phyloP scores from a whole-genome alignment of 768 basidiomycete genomes.

The Suillus variegatus region DNA sequence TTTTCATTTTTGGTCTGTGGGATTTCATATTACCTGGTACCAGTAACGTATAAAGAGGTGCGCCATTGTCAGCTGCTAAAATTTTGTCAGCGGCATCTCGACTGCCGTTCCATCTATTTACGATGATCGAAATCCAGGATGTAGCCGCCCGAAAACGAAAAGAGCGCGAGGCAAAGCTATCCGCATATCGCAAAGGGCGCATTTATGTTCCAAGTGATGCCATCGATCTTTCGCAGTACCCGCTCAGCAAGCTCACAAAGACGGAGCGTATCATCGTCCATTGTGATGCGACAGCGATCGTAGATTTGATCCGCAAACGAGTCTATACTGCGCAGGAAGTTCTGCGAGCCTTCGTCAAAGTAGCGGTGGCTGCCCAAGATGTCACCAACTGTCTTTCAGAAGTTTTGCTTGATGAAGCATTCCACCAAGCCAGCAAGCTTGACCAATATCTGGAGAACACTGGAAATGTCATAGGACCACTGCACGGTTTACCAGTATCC shows the following conservation, averaged over 20 bases:
- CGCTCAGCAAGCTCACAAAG: conserved; percentile 26
- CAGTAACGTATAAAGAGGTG: conserved; percentile 1
- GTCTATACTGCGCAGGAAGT: conserved; percentile 27
- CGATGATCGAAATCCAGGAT: neutral
- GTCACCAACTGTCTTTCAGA: conserved; percentile 57
- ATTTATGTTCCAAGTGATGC: conserved; percentile 9
- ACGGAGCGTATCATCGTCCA: conserved; percentile 30
- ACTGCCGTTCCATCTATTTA: neutral
- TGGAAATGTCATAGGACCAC: conserved; percentile 47
- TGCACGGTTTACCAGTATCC: conserved; percentile 46
- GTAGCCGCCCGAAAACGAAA: conserved; percentile 22
- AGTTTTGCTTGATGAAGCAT: conserved; percentile 55
- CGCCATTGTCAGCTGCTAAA: neutral
- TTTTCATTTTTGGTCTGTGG: neutral
- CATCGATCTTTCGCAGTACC: conserved; percentile 27
- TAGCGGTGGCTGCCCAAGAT: conserved; percentile 31
- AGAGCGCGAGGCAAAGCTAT: conserved; percentile 24
- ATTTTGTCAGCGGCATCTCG: neutral
- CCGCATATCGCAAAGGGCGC: conserved; percentile 5
- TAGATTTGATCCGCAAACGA: conserved; percentile 21
- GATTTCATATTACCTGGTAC: neutral
- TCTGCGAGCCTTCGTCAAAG: conserved; percentile 28
- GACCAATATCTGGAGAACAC: conserved; percentile 48
- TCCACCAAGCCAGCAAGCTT: conserved; percentile 48
- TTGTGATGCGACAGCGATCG: conserved; percentile 30